A percentile compares a stretch with the other conserved stretches of the same genome.
These are phyloP conservation scores for Hypoxylon perforatum DNA, from an alignment of 495 filamentous ascomycete species.

Conservation along the genomic window DNA sequence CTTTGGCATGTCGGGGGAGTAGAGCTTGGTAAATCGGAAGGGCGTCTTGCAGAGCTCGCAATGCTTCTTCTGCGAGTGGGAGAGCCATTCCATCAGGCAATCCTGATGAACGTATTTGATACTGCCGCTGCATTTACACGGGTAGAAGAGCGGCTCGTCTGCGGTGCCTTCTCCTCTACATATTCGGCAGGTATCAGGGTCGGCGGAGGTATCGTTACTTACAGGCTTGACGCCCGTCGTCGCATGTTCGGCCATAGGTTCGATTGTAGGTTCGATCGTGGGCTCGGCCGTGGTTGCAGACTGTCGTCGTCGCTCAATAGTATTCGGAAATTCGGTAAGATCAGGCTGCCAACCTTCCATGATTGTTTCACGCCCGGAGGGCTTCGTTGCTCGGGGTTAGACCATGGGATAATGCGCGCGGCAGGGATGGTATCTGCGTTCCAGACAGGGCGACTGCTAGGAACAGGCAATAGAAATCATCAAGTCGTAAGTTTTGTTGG, in stretches of 20 bases:
- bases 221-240: not conserved
- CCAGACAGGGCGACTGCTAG: too few relatives aligned
- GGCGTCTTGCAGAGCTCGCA: constrained; percentile 99
- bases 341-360: constrained; percentile 31
- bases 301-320: constrained; percentile 17
- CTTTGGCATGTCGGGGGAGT: constrained; percentile 90
- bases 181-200: constrained; percentile 90
- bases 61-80: constrained; percentile 98
- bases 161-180: constrained; percentile 87
- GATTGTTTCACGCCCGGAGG: constrained; percentile 23
- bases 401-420: constrained; percentile 28
- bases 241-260: constrained; percentile 20
- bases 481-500: too few relatives aligned
- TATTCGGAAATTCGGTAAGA: constrained; percentile 27
- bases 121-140: constrained; percentile 97
- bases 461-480: too few relatives aligned
- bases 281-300: constrained; percentile 12
- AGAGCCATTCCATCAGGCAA: constrained; percentile 97
- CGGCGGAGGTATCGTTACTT: constrained; percentile 44
- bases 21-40: constrained; percentile 97
- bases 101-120: constrained; percentile 99
- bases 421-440: not conserved
- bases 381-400: constrained; percentile 23
- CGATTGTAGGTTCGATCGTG: constrained; percentile 27
- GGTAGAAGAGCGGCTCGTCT: constrained; percentile 94